Conservation (phyloP, 805 yeast species). For the Vanderwaltozyma tropicalis region DNA sequence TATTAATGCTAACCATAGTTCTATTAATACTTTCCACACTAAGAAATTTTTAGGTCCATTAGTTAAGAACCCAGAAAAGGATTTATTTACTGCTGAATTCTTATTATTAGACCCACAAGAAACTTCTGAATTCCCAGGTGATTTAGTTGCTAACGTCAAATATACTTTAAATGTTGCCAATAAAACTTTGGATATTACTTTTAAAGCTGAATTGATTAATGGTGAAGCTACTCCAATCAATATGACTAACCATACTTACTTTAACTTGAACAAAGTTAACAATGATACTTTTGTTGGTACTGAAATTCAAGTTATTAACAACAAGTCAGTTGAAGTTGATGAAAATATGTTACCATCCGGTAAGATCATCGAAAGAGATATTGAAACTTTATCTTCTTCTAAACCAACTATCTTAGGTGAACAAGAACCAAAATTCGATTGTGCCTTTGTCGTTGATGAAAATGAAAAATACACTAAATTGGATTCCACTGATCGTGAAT, state of each 20-base stretch:
- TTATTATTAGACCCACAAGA: constrained; percentile 36
- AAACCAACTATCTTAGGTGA: constrained; percentile 23
- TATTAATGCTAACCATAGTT: constrained; percentile 43
- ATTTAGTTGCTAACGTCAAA: constrained; percentile 35
- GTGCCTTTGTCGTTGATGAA: constrained; percentile 37
- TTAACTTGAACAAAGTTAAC: constrained; percentile 35
- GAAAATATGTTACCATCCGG: constrained; percentile 37
- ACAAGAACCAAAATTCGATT: constrained; percentile 32
- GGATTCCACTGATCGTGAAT: constrained; percentile 37
- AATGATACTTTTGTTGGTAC: constrained; percentile 30
- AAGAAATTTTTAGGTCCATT: constrained; percentile 45
- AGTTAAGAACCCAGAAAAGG: constrained; percentile 26
- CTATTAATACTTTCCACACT: constrained; percentile 41
- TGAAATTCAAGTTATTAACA: constrained; percentile 31
- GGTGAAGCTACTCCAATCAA: constrained; percentile 41
- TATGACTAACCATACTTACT: constrained; percentile 55
- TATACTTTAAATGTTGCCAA: constrained; percentile 33
- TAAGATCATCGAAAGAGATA: constrained; percentile 20
- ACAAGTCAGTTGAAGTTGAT: constrained; percentile 35
- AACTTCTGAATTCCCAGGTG: constrained; percentile 53
- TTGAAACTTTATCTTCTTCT: constrained; percentile 18
- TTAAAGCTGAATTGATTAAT: constrained; percentile 23
- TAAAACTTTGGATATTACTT: constrained; percentile 38
- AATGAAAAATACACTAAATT: constrained; percentile 8
- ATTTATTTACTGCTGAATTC: constrained; percentile 30